Percentiles rank a stretch among this genome's conserved stretches.
Conservation (phyloP, 2,329 filamentous ascomycete species). For the Alternaria triticina region DNA sequence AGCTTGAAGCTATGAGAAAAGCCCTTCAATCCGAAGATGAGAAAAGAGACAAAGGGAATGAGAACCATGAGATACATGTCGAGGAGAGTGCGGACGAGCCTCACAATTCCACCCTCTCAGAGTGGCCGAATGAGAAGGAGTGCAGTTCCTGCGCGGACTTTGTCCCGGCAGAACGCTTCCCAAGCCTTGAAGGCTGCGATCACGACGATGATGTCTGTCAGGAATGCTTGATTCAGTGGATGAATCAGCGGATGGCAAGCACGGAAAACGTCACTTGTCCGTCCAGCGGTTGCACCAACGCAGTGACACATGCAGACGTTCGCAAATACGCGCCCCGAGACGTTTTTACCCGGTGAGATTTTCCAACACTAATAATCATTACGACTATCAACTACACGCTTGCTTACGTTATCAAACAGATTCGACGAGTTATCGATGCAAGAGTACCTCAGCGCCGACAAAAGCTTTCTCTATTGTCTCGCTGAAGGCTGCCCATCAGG, state of each 20-base stretch:
- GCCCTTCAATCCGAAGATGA: too few relatives aligned
- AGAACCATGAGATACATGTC: not conserved
- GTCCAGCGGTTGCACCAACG: not conserved
- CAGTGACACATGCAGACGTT: conserved; percentile 2
- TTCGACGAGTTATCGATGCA: conserved; percentile 3
- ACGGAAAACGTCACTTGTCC: not conserved
- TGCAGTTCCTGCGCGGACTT: not conserved
- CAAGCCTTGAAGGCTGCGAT: not conserved
- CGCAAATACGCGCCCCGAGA: not conserved
- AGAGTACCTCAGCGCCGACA: not conserved
- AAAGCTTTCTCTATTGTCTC: not conserved
- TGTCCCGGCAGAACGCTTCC: not conserved
- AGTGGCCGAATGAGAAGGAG: not conserved
- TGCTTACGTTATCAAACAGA: not conserved
- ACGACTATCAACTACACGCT: too few relatives aligned
- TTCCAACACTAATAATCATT: not conserved
- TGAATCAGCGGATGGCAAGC: not conserved
- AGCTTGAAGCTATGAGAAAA: too few relatives aligned
- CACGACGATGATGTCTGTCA: conserved; percentile 1
- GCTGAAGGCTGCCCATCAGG: not conserved
- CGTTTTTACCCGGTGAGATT: not conserved
- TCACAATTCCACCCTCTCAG: not conserved
- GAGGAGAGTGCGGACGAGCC: not conserved
- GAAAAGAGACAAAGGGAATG: not conserved
- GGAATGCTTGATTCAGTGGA: not conserved